Conservation (phyloP, 202 grass and related monocot genomes). For the Setaria italica region DNA sequence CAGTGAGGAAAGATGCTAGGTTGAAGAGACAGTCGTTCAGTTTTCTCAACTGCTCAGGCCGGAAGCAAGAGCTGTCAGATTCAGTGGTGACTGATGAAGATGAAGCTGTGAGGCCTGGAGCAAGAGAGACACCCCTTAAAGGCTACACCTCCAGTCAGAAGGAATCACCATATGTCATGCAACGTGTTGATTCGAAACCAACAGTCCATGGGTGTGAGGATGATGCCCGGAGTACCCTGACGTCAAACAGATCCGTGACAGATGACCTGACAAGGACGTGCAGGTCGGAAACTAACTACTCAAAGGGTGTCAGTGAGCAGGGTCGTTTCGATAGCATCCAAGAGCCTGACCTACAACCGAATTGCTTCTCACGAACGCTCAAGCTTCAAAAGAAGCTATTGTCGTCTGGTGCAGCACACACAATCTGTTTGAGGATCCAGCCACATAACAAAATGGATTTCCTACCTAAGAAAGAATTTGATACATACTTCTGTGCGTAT, state of each 20-base stretch:
- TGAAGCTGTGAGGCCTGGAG: conserved; percentile 54
- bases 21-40: conserved; percentile 84
- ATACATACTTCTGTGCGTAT: conserved; percentile 83
- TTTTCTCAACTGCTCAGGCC: conserved; percentile 89
- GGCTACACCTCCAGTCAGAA: conserved; percentile 72
- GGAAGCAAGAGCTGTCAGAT: conserved; percentile 88
- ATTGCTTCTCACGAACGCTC: conserved; percentile 82
- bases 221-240: conserved; percentile 65
- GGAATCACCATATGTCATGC: conserved; percentile 55
- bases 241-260: conserved; percentile 68
- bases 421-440: conserved; percentile 80
- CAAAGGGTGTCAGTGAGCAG: conserved; percentile 67
- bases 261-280: conserved; percentile 69
- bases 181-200: conserved; percentile 54
- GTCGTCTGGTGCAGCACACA: conserved; percentile 64
- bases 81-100: conserved; percentile 69
- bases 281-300: conserved; percentile 62
- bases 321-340: conserved; percentile 59
- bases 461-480: conserved; percentile 83
- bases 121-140: conserved; percentile 67
- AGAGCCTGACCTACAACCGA: conserved; percentile 81
- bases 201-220: conserved; percentile 59
- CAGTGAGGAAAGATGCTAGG: conserved; percentile 62
- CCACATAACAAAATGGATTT: conserved; percentile 84
- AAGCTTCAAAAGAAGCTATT: conserved; percentile 85